phyloP scores from a whole-genome alignment of 1,284 basidiomycete genomes.

The Ustilago hordei region DNA sequence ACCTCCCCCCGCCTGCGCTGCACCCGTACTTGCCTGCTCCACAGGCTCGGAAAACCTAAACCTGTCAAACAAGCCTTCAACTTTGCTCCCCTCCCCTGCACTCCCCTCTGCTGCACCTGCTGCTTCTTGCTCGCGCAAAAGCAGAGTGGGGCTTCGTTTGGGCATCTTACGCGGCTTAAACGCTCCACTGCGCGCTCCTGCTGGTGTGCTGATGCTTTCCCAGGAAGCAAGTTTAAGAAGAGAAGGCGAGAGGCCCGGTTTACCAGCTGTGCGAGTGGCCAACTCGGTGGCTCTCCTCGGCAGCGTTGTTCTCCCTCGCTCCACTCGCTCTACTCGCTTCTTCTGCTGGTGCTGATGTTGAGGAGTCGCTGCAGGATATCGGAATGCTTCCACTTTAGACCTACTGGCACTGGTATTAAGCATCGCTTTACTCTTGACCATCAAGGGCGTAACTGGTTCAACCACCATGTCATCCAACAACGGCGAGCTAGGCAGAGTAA shows the following conservation, averaged over 20 bases:
- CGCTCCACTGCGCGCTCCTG: neutral
- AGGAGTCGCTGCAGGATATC: constrained; percentile 19
- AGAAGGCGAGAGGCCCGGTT: constrained; percentile 14
- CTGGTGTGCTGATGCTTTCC: constrained; percentile 4
- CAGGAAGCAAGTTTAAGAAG: constrained; percentile 19
- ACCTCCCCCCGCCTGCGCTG: neutral
- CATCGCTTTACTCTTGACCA: constrained; percentile 15
- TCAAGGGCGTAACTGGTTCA: constrained; percentile 31
- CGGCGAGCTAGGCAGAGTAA: constrained; percentile 25
- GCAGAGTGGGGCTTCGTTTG: constrained; percentile 34
- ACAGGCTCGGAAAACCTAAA: constrained; percentile 21
- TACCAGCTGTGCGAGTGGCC: neutral
- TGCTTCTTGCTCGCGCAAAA: constrained; percentile 12
- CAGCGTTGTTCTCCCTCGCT: constrained; percentile 7
- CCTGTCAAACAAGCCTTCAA: constrained; percentile 30
- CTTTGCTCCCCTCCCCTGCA: neutral
- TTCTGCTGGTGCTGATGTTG: constrained; percentile 9
- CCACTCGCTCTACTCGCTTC: neutral
- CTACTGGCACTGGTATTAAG: constrained; percentile 35
- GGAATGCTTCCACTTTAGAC: constrained; percentile 46
- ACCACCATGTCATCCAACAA: constrained; percentile 11
- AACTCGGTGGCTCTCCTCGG: constrained; percentile 9
- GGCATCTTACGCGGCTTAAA: constrained; percentile 27
- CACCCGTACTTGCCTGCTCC: neutral
- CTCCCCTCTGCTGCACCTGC: neutral